phyloP scores from a whole-genome alignment of 1,139 yeast genomes.

The Suhomyces ambrosiae region DNA sequence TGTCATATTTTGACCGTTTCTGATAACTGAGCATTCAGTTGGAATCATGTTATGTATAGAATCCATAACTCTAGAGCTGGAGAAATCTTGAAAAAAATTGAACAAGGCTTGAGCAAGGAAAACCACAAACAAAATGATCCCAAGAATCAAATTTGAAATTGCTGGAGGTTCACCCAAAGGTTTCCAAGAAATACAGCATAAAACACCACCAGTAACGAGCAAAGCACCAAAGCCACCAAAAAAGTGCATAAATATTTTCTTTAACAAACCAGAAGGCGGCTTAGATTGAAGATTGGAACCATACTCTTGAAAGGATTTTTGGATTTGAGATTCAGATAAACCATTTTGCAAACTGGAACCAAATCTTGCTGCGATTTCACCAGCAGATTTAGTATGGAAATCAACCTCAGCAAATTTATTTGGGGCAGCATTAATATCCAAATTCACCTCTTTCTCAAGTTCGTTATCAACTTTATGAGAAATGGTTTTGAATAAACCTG shows the following conservation, averaged over 20 bases:
- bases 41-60: conserved; percentile 51
- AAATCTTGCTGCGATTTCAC: conserved; percentile 26
- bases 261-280: conserved; percentile 35
- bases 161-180: conserved; percentile 56
- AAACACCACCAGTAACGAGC: conserved; percentile 47
- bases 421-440: conserved; percentile 8
- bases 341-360: conserved; percentile 23
- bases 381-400: conserved; percentile 29
- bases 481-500: conserved; percentile 39
- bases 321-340: conserved; percentile 19
- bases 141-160: conserved; percentile 48
- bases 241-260: conserved; percentile 39
- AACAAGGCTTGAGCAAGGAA: conserved; percentile 51
- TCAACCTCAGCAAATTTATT: conserved; percentile 25
- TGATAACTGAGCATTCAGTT: conserved; percentile 27
- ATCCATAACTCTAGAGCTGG: conserved; percentile 51
- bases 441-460: conserved; percentile 12
- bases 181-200: conserved; percentile 51
- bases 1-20: conserved; percentile 22
- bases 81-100: conserved; percentile 54
- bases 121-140: conserved; percentile 45
- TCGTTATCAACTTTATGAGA: conserved; percentile 38
- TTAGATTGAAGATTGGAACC: conserved; percentile 45
- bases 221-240: conserved; percentile 56
- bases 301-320: conserved; percentile 21